These are phyloP conservation scores for Coemansia sp. DNA, from an alignment of 192 early-diverging fungal genomes.

Conservation along the genomic window DNA sequence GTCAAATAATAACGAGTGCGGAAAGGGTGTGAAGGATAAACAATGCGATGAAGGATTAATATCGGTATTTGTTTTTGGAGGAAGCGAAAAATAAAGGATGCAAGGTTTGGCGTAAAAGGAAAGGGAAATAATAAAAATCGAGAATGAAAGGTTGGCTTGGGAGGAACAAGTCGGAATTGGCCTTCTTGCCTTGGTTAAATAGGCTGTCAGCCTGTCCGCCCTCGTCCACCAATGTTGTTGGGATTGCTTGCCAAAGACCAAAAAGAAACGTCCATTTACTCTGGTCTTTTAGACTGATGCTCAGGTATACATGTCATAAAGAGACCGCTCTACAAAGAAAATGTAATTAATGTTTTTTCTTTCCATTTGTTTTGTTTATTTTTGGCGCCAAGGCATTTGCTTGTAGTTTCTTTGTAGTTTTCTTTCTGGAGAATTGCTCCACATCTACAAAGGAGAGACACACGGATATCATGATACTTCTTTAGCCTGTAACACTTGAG, in stretches of 20 bases:
- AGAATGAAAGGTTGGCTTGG: too few relatives aligned
- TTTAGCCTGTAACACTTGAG: not conserved
- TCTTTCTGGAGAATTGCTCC: not conserved
- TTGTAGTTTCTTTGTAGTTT: not conserved
- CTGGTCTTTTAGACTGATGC: not conserved
- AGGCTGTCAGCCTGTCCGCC: not conserved
- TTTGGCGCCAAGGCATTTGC: not conserved
- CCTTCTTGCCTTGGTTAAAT: not conserved
- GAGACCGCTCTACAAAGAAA: conserved; percentile 11
- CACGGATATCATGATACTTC: not conserved
- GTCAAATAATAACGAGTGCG: not conserved
- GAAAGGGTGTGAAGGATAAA: not conserved
- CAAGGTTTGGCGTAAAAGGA: too few relatives aligned
- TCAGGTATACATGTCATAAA: not conserved
- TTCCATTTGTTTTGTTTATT: not conserved
- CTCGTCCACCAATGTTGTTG: not conserved
- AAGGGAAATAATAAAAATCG: too few relatives aligned
- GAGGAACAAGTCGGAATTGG: too few relatives aligned
- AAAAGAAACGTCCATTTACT: conserved; percentile 3
- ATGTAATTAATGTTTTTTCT: not conserved
- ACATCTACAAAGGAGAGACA: not conserved
- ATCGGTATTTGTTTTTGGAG: too few relatives aligned
- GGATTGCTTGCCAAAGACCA: not conserved
- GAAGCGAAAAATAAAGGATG: too few relatives aligned
- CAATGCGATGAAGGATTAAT: not conserved